phyloP scores from a whole-genome alignment of 257 asterid species.

The Nicotiana benthamiana region DNA sequence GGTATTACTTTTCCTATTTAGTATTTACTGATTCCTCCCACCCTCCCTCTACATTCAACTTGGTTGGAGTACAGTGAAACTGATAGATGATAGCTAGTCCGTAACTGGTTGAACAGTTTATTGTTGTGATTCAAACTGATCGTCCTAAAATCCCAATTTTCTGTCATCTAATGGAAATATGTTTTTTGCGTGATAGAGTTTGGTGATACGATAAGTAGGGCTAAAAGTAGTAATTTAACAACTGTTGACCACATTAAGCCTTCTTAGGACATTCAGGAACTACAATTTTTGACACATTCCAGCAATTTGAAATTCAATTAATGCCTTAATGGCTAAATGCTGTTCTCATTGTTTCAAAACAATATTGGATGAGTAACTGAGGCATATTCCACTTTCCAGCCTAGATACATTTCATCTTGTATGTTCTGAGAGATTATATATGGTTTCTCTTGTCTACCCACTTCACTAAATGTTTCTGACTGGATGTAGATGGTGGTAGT shows the following conservation, averaged over 20 bases:
- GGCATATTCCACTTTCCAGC: neutral
- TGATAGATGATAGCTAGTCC: neutral
- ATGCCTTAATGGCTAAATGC: neutral
- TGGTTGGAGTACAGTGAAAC: neutral
- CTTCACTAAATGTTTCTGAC: neutral
- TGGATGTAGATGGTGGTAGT: slow-evolving; percentile 37
- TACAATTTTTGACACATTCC: neutral
- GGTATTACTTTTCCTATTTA: neutral
- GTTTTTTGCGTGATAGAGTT: neutral
- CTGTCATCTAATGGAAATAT: neutral
- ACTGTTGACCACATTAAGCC: neutral
- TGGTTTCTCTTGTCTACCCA: neutral
- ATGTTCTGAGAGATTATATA: neutral
- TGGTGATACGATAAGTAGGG: neutral
- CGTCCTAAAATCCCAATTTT: neutral
- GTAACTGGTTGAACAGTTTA: neutral
- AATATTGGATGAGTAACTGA: neutral
- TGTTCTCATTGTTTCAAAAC: neutral
- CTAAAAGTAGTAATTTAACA: neutral
- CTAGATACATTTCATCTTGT: neutral
- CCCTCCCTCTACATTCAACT: neutral
- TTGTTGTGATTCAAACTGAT: neutral
- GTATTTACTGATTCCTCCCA: neutral
- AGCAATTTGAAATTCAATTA: neutral
- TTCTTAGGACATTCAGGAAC: neutral